Evolutionary conservation across 2,329 filamentous ascomycete species (phyloP).

Genomic region (Cordyceps fumosorosea): DNA sequence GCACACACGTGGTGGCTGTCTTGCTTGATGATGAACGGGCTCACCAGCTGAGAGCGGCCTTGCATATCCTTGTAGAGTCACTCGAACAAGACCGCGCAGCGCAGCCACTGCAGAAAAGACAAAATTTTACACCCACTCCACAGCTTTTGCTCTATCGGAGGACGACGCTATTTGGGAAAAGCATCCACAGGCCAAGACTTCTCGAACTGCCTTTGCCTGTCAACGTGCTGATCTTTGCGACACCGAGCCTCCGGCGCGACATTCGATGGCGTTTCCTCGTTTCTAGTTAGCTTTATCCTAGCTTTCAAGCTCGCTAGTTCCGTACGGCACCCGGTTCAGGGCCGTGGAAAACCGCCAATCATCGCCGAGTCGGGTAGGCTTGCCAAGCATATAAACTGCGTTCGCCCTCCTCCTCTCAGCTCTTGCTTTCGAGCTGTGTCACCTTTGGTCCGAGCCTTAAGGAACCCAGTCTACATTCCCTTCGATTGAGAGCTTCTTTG

Average conservation of each 20-base stretch:
- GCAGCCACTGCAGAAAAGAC: background rate
- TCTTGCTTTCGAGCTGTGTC: background rate
- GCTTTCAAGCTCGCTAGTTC: background rate
- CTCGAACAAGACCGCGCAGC: background rate
- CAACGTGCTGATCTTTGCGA: slow-evolving; percentile 11
- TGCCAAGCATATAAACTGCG: slow-evolving; percentile 2
- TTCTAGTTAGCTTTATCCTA: background rate
- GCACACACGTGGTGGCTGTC: slow-evolving; percentile 7
- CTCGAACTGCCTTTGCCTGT: background rate
- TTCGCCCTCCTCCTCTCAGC: background rate
- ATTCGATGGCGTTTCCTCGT: background rate
- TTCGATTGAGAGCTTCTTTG: slow-evolving; percentile 1
- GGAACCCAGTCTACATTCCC: background rate
- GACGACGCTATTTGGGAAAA: background rate
- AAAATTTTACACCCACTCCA: background rate
- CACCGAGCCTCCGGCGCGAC: background rate
- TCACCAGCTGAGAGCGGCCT: background rate
- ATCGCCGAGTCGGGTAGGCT: background rate
- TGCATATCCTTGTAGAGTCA: background rate
- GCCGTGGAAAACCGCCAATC: background rate
- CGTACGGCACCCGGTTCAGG: background rate
- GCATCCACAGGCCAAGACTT: background rate
- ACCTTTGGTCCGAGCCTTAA: background rate
- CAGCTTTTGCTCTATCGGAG: background rate
- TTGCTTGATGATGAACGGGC: slow-evolving; percentile 4